phyloP scores from a whole-genome alignment of 2,329 filamentous ascomycete species.

The Cordyceps fumosorosea region DNA sequence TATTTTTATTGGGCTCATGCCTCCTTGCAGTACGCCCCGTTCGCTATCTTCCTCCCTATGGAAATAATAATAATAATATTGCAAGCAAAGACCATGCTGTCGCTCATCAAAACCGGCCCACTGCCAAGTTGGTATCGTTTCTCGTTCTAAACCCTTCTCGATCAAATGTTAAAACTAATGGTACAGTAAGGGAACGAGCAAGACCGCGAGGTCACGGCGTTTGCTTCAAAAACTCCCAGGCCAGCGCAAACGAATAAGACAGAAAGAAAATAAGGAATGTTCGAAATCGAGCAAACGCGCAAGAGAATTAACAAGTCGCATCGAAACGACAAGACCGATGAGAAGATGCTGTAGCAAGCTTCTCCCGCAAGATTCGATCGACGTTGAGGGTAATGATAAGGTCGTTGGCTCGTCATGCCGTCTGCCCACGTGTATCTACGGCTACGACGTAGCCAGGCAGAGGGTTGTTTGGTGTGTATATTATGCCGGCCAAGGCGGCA shows the following conservation, averaged over 20 bases:
- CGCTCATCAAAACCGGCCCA: not conserved
- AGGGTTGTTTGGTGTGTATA: not conserved
- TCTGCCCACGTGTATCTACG: not conserved
- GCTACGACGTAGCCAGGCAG: not conserved
- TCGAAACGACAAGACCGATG: not conserved
- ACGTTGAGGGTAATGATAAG: not conserved
- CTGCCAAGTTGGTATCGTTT: constrained; percentile 12
- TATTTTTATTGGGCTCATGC: not conserved
- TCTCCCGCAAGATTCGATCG: not conserved
- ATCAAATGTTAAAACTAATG: constrained; percentile 2
- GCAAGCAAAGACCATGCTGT: not conserved
- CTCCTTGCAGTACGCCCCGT: not conserved
- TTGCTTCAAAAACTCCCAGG: not conserved
- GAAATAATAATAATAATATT: not conserved
- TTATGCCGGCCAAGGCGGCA: not conserved
- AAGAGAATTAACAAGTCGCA: not conserved
- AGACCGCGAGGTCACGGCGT: not conserved
- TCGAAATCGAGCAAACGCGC: not conserved
- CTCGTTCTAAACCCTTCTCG: constrained; percentile 3
- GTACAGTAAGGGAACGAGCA: constrained; percentile 1
- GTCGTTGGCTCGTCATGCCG: not conserved
- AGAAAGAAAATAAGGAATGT: not conserved
- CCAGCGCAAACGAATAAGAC: constrained; percentile 1
- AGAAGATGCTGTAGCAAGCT: not conserved
- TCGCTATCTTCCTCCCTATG: not conserved